A percentile compares a stretch with the other conserved stretches of the same genome.
Conservation (phyloP, 1,284 basidiomycete species). For the Uromyces viciae-fabae region DNA sequence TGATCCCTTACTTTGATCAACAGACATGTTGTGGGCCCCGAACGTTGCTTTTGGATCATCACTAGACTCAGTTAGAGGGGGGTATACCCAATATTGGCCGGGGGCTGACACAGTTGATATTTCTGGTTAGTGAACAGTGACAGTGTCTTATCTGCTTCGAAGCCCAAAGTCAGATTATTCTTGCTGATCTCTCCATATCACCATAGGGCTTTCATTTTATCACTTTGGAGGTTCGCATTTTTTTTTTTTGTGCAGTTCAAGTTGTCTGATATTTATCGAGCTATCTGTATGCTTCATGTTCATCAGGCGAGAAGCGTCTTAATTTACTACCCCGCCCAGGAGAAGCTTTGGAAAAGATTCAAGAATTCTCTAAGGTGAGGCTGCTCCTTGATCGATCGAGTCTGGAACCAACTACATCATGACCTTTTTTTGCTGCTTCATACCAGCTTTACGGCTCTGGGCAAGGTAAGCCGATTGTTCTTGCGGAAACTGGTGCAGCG, state of each 20-base stretch:
- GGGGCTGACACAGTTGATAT: conserved; percentile 36
- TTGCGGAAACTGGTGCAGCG: conserved; percentile 30
- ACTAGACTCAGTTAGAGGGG: not conserved
- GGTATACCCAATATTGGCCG: conserved; percentile 42
- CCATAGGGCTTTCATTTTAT: conserved; percentile 34
- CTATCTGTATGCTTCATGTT: not conserved
- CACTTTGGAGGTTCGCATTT: conserved; percentile 40
- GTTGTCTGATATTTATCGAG: too few species aligned
- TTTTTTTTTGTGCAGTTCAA: not conserved
- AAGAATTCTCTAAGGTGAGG: conserved; percentile 38
- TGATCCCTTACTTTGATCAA: not conserved
- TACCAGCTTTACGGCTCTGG: conserved; percentile 26
- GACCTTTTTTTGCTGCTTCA: too few species aligned
- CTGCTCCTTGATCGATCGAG: not conserved
- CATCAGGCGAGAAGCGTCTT: conserved; percentile 5
- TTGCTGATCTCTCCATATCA: not conserved
- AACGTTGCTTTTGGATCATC: conserved; percentile 25
- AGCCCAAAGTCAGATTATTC: not conserved
- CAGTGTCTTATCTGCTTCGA: not conserved
- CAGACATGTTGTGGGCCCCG: conserved; percentile 34
- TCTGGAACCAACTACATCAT: not conserved
- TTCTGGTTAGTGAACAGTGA: not conserved
- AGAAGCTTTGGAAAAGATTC: conserved; percentile 22
- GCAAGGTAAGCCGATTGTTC: conserved; percentile 17
- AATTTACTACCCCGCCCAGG: conserved; percentile 14